Evolutionary conservation across 2,329 filamentous ascomycete genomes (phyloP).

Genomic region (Thelonectria blattea): DNA sequence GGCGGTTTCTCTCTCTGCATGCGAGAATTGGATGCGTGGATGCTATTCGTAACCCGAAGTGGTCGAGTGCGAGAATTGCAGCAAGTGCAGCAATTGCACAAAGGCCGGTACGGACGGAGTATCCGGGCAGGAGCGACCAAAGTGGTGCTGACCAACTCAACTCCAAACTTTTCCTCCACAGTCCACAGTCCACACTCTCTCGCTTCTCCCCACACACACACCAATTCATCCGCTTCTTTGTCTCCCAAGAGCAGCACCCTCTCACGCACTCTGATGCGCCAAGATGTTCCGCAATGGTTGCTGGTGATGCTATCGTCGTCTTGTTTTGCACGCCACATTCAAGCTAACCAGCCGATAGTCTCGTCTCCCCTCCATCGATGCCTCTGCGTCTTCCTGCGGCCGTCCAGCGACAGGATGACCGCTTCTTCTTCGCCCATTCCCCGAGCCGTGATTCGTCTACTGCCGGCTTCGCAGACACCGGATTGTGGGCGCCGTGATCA

Average conservation of each 20-base stretch:
- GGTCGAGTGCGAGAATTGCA: too few relatives aligned
- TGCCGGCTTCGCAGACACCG: constrained; percentile 1
- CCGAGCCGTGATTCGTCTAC: constrained; percentile 1
- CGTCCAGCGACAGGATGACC: background rate
- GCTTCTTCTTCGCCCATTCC: background rate
- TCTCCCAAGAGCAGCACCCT: background rate
- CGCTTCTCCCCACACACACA: background rate
- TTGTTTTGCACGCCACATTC: background rate
- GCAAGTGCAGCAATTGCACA: too few relatives aligned
- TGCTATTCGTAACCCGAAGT: too few relatives aligned
- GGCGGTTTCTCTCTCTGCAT: constrained; percentile 9
- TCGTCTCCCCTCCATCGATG: background rate
- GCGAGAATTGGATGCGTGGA: too few relatives aligned
- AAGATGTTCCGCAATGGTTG: background rate
- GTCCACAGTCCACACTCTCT: background rate
- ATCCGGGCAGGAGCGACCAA: background rate
- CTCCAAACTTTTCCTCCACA: background rate
- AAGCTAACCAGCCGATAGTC: background rate
- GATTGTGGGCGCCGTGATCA: background rate
- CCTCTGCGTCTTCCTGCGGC: background rate
- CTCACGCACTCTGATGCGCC: background rate
- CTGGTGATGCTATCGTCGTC: background rate
- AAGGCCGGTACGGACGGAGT: too few relatives aligned
- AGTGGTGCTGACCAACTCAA: background rate
- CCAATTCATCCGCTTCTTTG: background rate